Evolutionary conservation across 192 early-diverging fungal species (phyloP), one percentile per base, ranked within the genome.

Genomic region (Anaeromyces robustus): DNA sequence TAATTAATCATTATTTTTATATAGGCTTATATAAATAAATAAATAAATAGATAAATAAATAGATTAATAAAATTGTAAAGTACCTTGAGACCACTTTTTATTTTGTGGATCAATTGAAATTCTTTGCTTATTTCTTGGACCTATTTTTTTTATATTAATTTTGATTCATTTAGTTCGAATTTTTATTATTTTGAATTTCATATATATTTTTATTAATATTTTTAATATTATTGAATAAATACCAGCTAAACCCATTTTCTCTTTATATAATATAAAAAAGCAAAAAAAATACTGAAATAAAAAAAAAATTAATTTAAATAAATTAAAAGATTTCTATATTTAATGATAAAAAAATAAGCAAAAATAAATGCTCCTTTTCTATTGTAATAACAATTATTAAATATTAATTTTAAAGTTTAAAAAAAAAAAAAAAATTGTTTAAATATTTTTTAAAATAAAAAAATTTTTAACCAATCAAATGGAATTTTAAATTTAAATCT

Each of bases 41-140:
- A n/a, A n/a, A n/a, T n/a, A n/a, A n/a, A n/a, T n/a, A n/a, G n/a
- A n/a, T n/a, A n/a, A n/a, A n/a, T n/a, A n/a, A 78, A n/a, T 52
- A 16, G 5, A 78, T 52, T n/a, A 28, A 34, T 17, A 26, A 12
- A 26, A 79, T 30, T 22, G 19, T 34, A 31, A 79, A 59, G 12
- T 86, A 94, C 93, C 94, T 81, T 93, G 91, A 79, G 90, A 93
- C 97, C 97, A 98, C 78, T 85, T 86, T 41, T 93, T 86, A 88
- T 98, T 98, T 80, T 94, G 94, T n/a, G 97, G 97, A 86, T 98
- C 96, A 17, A 89, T 87, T 77, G 90, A 87, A 31, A 96, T 91
- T 41, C 94, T 90, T 83, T 96, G 95, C 86, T 94, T 94, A 29
- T 80, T 85, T 79, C 81, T 87, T 80, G 88, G 90, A 79, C 86